A percentile compares a stretch with the other conserved stretches of the same genome.
These are phyloP conservation scores for Pyrenochaeta sp. DNA, from an alignment of 2,329 filamentous ascomycete species.

Conservation along the genomic window DNA sequence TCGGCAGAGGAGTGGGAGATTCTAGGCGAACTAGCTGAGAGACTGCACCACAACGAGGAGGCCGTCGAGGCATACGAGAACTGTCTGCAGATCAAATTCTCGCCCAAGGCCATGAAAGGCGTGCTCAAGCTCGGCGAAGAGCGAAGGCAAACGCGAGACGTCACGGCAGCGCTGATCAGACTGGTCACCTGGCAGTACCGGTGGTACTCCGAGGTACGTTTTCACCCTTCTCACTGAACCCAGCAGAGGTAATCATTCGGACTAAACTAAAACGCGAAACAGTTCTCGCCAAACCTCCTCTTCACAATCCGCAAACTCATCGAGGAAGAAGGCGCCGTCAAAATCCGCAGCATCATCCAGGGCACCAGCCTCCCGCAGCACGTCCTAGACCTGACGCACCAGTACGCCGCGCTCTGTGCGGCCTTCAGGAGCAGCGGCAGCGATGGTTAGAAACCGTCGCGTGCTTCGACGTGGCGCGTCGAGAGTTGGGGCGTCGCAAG, in stretches of 20 bases:
- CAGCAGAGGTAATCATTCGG: not conserved
- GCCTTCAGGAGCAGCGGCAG: constrained; percentile 94
- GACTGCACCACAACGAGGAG: constrained; percentile 90
- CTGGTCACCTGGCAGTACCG: constrained; percentile 98
- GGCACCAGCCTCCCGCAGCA: constrained; percentile 92
- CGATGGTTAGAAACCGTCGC: constrained; percentile 67
- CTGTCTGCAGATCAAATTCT: constrained; percentile 87
- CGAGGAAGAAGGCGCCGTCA: constrained; percentile 96
- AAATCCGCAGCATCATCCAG: constrained; percentile 96
- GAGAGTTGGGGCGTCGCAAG: not conserved
- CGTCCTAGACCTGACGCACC: constrained; percentile 92
- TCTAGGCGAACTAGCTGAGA: constrained; percentile 87
- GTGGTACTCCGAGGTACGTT: constrained; percentile 89
- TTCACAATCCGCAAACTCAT: constrained; percentile 90
- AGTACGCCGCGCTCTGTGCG: constrained; percentile 93
- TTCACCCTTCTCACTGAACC: not conserved
- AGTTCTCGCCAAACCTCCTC: constrained; percentile 91
- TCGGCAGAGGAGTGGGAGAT: constrained; percentile 98
- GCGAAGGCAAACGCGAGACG: constrained; percentile 79
- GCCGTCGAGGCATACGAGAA: constrained; percentile 91
- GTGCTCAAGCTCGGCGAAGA: constrained; percentile 82
- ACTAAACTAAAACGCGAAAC: constrained; percentile 4
- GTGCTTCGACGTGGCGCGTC: not conserved
- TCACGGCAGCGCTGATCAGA: constrained; percentile 83
- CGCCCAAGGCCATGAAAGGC: constrained; percentile 87